Evolutionary conservation across 768 basidiomycete species (phyloP).

Genomic region (Dictyophora rubrovolvata): DNA sequence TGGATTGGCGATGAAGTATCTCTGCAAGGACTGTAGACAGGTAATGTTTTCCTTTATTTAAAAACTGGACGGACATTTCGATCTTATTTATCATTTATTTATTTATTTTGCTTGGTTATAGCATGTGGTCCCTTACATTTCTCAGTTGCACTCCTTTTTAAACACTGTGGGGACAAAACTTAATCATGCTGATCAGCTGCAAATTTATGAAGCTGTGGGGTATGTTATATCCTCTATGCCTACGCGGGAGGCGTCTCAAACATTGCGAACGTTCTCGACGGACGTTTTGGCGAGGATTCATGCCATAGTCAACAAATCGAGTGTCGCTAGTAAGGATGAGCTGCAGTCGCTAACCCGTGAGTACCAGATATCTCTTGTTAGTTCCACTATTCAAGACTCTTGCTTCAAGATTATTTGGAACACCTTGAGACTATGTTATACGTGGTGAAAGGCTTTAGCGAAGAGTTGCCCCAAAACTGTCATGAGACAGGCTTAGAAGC

Average conservation of each 20-base stretch:
- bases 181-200: conserved; percentile 75
- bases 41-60: conserved; percentile 30
- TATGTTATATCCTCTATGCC: conserved; percentile 93
- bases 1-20: conserved; percentile 89
- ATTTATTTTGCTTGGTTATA: conserved; percentile 21
- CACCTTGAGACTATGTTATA: conserved; percentile 88
- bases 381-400: conserved; percentile 10
- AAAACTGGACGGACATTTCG: not conserved
- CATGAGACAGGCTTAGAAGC: conserved; percentile 67
- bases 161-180: conserved; percentile 70
- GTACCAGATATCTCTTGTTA: conserved; percentile 19
- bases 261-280: conserved; percentile 75
- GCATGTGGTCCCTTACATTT: conserved; percentile 88
- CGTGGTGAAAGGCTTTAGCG: conserved; percentile 72
- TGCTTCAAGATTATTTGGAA: conserved; percentile 73
- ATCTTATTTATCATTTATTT: conserved; percentile 2
- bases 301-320: conserved; percentile 41
- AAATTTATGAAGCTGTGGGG: conserved; percentile 93
- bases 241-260: conserved; percentile 76
- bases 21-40: conserved; percentile 93
- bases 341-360: conserved; percentile 57
- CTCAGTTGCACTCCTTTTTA: conserved; percentile 85
- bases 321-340: conserved; percentile 57
- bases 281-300: conserved; percentile 79
- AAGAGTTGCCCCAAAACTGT: conserved; percentile 73